A percentile compares a stretch with the other conserved stretches of the same genome.
Conservation (phyloP, 106 monocot genomes). For the Cymbidium sinense region DNA sequence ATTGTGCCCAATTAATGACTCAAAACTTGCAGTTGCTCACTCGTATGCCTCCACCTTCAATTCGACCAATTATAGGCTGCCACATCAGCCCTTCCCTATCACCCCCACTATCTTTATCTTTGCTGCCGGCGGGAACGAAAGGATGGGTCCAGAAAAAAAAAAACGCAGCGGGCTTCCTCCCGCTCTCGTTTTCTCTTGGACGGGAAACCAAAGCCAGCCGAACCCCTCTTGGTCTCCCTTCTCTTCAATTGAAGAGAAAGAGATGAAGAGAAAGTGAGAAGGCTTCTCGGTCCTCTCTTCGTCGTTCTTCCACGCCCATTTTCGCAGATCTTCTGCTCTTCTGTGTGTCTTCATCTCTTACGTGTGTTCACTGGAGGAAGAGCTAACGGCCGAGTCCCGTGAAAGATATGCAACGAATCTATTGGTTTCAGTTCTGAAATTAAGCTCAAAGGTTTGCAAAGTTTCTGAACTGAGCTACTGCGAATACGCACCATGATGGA, state of each 20-base stretch:
- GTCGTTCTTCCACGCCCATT: background rate
- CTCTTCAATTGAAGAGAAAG: background rate
- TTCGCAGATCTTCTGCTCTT: background rate
- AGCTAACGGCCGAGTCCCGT: background rate
- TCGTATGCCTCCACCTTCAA: too few relatives aligned
- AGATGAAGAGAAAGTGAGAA: background rate
- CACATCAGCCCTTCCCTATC: too few relatives aligned
- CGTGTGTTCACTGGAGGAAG: background rate
- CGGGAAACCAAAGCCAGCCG: too few relatives aligned
- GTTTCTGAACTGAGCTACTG: background rate
- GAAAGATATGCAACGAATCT: background rate
- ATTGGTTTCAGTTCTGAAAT: background rate
- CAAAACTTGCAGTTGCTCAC: too few relatives aligned
- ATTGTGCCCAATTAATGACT: too few relatives aligned
- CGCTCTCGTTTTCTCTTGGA: too few relatives aligned
- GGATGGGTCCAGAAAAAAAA: too few relatives aligned
- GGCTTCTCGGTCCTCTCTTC: background rate
- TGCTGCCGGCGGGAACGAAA: too few relatives aligned
- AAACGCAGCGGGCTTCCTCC: too few relatives aligned
- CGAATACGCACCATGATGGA: slow-evolving; percentile 16
- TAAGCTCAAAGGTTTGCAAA: background rate
- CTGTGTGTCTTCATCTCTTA: background rate
- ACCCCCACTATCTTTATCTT: too few relatives aligned
- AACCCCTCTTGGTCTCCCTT: too few relatives aligned
- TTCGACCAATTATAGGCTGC: too few relatives aligned